Evolutionary conservation across 1,284 basidiomycete species (phyloP).

Genomic region (Apiotrichum montevideense): DNA sequence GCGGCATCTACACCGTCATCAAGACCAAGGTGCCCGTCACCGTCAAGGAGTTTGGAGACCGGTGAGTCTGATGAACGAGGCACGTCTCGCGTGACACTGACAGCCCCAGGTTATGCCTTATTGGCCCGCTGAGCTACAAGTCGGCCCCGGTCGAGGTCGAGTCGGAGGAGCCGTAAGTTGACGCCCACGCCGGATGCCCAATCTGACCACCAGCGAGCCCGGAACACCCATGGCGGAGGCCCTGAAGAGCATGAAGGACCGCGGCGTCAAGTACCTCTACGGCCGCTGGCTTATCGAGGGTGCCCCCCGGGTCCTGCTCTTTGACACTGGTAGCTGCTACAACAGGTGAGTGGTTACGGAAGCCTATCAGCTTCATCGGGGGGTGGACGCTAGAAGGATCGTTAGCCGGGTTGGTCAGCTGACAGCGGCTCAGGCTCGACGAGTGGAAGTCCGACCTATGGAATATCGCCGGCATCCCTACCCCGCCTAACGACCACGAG

Average conservation of each 20-base stretch:
- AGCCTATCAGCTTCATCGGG: no score
- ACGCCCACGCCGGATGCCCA: no score
- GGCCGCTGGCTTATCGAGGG: constrained; percentile 98
- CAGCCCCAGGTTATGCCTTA: constrained; percentile 68
- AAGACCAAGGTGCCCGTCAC: constrained; percentile 99
- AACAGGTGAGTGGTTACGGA: constrained; percentile 44
- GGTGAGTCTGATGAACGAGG: constrained; percentile 24
- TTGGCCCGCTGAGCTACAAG: constrained; percentile 94
- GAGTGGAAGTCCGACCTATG: constrained; percentile 98
- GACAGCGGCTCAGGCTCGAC: constrained; percentile 59
- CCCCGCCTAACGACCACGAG: constrained; percentile 90
- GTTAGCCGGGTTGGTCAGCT: neutral
- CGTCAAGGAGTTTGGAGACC: constrained; percentile 67
- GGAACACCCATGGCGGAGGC: constrained; percentile 60
- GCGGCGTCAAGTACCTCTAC: constrained; percentile 90
- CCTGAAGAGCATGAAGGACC: constrained; percentile 69
- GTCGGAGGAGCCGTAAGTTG: constrained; percentile 69
- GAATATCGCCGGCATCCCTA: constrained; percentile 95
- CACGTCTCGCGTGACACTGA: neutral
- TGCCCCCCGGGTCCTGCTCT: constrained; percentile 85
- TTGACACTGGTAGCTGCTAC: constrained; percentile 87
- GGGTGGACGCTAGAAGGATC: no score
- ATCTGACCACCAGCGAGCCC: constrained; percentile 33
- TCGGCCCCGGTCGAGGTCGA: constrained; percentile 98
- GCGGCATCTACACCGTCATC: constrained; percentile 98